phyloP scores from a whole-genome alignment of 805 yeast species.

The Kurtzmaniella fragi region DNA sequence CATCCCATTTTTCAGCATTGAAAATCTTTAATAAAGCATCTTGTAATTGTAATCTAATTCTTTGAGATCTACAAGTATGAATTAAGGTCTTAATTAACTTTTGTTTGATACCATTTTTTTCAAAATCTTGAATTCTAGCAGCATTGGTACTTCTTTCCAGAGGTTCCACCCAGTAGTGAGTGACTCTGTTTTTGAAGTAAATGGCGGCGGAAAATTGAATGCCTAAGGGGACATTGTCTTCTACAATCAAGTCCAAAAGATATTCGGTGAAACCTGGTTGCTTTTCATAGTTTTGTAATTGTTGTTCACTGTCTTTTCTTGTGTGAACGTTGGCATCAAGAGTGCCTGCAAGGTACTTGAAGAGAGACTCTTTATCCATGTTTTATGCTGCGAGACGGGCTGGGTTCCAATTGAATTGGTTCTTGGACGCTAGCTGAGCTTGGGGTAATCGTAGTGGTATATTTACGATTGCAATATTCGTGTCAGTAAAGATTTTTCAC shows the following conservation, averaged over 20 bases:
- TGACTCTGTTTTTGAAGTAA: conserved; percentile 39
- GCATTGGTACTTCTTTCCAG: conserved; percentile 20
- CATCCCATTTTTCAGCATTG: conserved; percentile 43
- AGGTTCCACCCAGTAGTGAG: conserved; percentile 32
- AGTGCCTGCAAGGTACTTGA: conserved; percentile 49
- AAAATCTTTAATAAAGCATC: conserved; percentile 54
- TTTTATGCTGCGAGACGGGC: background rate
- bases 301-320: conserved; percentile 51
- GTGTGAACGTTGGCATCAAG: conserved; percentile 45
- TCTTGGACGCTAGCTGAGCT: background rate
- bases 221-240: conserved; percentile 32
- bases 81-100: conserved; percentile 39
- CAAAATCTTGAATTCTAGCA: conserved; percentile 23
- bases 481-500: conserved; percentile 3
- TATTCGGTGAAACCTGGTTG: conserved; percentile 56
- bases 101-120: conserved; percentile 38
- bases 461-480: background rate
- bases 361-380: conserved; percentile 48
- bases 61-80: conserved; percentile 26
- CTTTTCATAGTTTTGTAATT: conserved; percentile 46
- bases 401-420: too few relatives aligned
- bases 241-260: conserved; percentile 45
- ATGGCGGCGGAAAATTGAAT: conserved; percentile 40
- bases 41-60: conserved; percentile 51
- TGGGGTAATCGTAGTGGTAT: background rate